Evolutionary conservation across 75 land plant species (phyloP).

Genomic region (Larix kaempferi): DNA sequence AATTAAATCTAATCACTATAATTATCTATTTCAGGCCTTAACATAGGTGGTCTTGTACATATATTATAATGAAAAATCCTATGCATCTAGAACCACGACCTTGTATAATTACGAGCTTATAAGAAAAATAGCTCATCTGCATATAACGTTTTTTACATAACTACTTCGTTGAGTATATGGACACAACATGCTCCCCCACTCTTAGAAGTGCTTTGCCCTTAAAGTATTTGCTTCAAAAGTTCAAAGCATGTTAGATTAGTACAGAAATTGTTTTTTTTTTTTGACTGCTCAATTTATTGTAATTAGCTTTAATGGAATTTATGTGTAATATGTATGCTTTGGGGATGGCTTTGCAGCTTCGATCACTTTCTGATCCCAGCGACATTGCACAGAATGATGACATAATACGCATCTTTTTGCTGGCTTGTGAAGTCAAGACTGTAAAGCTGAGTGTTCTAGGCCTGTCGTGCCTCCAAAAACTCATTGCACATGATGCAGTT

Average conservation of each 20-base stretch:
- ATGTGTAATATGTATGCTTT: neutral
- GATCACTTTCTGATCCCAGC: slow-evolving; percentile 71
- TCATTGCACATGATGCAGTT: slow-evolving; percentile 95
- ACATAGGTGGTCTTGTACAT: too few species aligned
- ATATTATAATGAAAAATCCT: too few species aligned
- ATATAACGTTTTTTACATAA: too few species aligned
- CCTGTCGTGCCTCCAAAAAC: slow-evolving; percentile 87
- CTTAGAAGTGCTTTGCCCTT: too few species aligned
- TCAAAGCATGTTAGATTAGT: neutral
- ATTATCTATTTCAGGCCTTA: too few species aligned
- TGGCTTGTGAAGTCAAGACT: slow-evolving; percentile 90
- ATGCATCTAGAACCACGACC: too few species aligned
- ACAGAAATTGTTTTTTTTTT: neutral
- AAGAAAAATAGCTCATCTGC: too few species aligned
- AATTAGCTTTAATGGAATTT: neutral
- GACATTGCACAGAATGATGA: slow-evolving; percentile 89
- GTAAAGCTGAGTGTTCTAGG: slow-evolving; percentile 93
- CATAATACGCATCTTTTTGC: slow-evolving; percentile 75
- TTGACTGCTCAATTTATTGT: neutral
- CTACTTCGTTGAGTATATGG: too few species aligned
- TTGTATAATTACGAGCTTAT: too few species aligned
- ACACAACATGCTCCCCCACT: too few species aligned
- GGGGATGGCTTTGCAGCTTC: slow-evolving; percentile 62
- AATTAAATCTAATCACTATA: too few species aligned
- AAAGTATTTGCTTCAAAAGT: too few species aligned